phyloP scores from a whole-genome alignment of 2,329 filamentous ascomycete species.

The Teratosphaeria gauchensis region DNA sequence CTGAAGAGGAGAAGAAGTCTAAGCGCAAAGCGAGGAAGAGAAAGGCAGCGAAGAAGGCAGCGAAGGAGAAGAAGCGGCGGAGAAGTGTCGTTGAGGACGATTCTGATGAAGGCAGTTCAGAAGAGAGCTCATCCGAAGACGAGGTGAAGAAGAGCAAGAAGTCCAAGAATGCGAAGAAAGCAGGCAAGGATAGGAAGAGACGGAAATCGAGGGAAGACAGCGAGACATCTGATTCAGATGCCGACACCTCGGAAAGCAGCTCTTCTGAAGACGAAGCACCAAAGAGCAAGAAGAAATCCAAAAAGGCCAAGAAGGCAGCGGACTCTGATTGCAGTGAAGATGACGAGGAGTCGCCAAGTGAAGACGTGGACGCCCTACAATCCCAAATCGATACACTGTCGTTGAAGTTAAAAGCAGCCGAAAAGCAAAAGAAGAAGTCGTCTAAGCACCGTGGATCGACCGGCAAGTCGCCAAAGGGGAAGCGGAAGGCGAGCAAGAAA shows the following conservation, averaged over 20 bases:
- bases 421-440: slow-evolving; percentile 9
- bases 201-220: slow-evolving; percentile 11
- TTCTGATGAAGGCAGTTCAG: slow-evolving; percentile 8
- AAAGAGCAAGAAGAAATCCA: slow-evolving; percentile 14
- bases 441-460: slow-evolving; percentile 7
- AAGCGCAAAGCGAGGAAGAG: slow-evolving; percentile 3
- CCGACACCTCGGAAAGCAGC: slow-evolving; percentile 10
- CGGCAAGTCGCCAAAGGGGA: slow-evolving; percentile 10
- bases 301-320: slow-evolving; percentile 4
- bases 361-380: slow-evolving; percentile 4
- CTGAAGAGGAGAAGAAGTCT: slow-evolving; percentile 1
- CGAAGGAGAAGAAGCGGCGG: slow-evolving; percentile 2
- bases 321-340: slow-evolving; percentile 1
- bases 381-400: slow-evolving; percentile 8
- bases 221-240: slow-evolving; percentile 2
- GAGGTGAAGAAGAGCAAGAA: slow-evolving; percentile 13
- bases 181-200: slow-evolving; percentile 12
- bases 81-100: background rate
- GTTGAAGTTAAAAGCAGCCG: slow-evolving; percentile 16
- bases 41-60: slow-evolving; percentile 1
- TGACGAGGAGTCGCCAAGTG: slow-evolving; percentile 9
- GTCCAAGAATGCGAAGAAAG: slow-evolving; percentile 13
- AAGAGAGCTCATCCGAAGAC: slow-evolving; percentile 15
- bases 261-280: slow-evolving; percentile 14
- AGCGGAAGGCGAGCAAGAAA: slow-evolving; percentile 17